A percentile compares a stretch with the other conserved stretches of the same genome.
Evolutionary conservation across 1,284 basidiomycete species (phyloP).

Genomic region (Trichosporon faecale): DNA sequence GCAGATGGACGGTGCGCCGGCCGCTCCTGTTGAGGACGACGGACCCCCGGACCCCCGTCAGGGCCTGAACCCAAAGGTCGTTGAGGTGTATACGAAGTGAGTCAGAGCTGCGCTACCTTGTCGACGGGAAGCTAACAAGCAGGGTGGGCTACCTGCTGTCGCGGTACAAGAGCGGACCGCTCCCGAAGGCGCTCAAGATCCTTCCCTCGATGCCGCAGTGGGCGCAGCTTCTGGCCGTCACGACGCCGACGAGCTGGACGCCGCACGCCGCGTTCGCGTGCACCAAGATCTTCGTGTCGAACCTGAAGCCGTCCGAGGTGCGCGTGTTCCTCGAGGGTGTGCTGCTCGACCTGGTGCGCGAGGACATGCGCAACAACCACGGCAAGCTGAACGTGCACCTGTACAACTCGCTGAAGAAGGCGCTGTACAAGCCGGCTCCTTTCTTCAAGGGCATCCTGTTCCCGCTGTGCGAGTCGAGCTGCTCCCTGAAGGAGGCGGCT

Average conservation of each 20-base stretch:
- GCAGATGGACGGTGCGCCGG: conserved; percentile 69
- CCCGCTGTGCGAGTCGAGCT: conserved; percentile 84
- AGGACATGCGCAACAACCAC: conserved; percentile 72
- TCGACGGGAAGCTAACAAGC: background rate
- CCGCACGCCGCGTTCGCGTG: conserved; percentile 93
- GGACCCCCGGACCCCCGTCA: conserved; percentile 73
- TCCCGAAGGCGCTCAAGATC: conserved; percentile 98
- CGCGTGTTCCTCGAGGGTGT: conserved; percentile 91
- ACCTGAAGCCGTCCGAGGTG: conserved; percentile 94
- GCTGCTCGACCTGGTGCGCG: conserved; percentile 82
- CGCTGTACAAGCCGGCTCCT: conserved; percentile 93
- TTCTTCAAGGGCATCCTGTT: conserved; percentile 99
- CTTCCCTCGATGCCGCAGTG: conserved; percentile 93
- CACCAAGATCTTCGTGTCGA: conserved; percentile 93
- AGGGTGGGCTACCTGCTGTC: conserved; percentile 84
- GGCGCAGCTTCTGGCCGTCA: conserved; percentile 93
- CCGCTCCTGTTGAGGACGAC: conserved; percentile 58
- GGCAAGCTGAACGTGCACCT: conserved; percentile 91
- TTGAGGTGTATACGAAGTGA: conserved; percentile 92
- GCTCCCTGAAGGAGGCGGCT: conserved; percentile 90
- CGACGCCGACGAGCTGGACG: conserved; percentile 88
- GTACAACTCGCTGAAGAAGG: conserved; percentile 86
- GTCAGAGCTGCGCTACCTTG: conserved; percentile 32
- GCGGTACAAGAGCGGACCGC: conserved; percentile 89
- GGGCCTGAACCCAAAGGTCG: conserved; percentile 92